These are phyloP conservation scores for Yarrowia galli DNA, from an alignment of 1,139 yeast genomes.

Conservation along the genomic window DNA sequence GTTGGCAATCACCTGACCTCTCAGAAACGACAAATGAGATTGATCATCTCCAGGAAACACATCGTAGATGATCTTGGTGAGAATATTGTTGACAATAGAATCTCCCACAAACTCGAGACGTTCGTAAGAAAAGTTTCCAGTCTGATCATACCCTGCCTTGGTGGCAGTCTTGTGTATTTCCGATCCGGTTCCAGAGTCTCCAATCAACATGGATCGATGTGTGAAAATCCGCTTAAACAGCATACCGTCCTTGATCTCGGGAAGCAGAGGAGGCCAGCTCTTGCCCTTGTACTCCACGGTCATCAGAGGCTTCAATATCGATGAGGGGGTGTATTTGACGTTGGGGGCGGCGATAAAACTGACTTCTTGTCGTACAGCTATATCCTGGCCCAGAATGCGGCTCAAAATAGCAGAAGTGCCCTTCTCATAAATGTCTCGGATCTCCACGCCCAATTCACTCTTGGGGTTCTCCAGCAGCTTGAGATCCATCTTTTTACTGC, in stretches of 20 bases:
- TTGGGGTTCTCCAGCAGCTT: constrained; percentile 29
- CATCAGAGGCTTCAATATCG: constrained; percentile 9
- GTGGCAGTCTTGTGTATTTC: constrained; percentile 55
- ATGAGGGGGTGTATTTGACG: constrained; percentile 7
- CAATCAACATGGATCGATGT: constrained; percentile 63
- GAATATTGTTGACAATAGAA: constrained; percentile 76
- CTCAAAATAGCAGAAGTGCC: background rate
- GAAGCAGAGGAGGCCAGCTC: constrained; percentile 68
- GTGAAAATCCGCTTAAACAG: constrained; percentile 77
- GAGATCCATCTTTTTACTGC: constrained; percentile 5
- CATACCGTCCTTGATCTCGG: constrained; percentile 65
- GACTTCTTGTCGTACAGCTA: background rate
- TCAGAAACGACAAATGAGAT: constrained; percentile 77
- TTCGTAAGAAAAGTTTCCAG: constrained; percentile 77
- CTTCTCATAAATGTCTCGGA: constrained; percentile 1
- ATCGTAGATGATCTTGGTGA: constrained; percentile 71
- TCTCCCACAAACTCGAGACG: constrained; percentile 94
- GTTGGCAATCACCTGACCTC: constrained; percentile 79
- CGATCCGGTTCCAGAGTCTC: constrained; percentile 50
- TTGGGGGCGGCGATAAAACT: background rate
- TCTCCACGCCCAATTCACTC: constrained; percentile 18
- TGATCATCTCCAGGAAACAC: constrained; percentile 76
- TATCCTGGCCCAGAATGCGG: constrained; percentile 18
- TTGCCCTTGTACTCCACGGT: constrained; percentile 21
- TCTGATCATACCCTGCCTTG: constrained; percentile 47